phyloP scores from a whole-genome alignment of 2,329 filamentous ascomycete species.

The Penicillium sp. region DNA sequence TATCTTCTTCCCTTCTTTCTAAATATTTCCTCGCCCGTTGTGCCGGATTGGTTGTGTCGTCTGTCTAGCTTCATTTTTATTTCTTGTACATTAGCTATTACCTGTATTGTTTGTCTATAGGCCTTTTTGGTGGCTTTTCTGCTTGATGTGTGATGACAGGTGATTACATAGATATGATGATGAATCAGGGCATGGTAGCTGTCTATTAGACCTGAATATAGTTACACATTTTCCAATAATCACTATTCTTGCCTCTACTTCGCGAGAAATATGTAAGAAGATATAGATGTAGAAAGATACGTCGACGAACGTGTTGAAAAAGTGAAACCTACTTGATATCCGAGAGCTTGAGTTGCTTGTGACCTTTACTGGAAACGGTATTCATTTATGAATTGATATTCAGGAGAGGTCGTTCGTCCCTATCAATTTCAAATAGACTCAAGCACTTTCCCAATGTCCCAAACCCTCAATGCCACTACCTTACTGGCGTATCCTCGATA shows the following conservation, averaged over 20 bases:
- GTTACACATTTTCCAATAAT: background rate
- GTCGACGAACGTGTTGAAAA: background rate
- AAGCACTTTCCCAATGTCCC: too few relatives aligned
- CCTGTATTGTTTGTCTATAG: background rate
- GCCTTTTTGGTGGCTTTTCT: background rate
- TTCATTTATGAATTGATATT: too few relatives aligned
- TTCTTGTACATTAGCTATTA: background rate
- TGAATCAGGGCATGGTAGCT: background rate
- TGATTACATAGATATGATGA: constrained; percentile 7
- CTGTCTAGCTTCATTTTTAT: background rate
- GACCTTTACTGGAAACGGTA: too few relatives aligned
- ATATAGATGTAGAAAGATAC: too few relatives aligned
- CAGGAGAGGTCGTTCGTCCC: too few relatives aligned
- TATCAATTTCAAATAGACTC: too few relatives aligned
- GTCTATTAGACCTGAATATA: background rate
- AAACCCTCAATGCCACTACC: too few relatives aligned
- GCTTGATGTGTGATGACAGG: constrained; percentile 2
- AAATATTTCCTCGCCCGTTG: background rate
- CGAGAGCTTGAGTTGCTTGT: too few relatives aligned
- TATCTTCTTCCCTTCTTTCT: background rate
- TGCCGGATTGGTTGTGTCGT: background rate
- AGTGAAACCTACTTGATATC: background rate
- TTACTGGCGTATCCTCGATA: background rate
- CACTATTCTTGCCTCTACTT: background rate
- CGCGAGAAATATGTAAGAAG: too few relatives aligned